These are phyloP conservation scores for Spergularia azorica DNA, from an alignment of 179 eudicot genomes.

Conservation along the genomic window DNA sequence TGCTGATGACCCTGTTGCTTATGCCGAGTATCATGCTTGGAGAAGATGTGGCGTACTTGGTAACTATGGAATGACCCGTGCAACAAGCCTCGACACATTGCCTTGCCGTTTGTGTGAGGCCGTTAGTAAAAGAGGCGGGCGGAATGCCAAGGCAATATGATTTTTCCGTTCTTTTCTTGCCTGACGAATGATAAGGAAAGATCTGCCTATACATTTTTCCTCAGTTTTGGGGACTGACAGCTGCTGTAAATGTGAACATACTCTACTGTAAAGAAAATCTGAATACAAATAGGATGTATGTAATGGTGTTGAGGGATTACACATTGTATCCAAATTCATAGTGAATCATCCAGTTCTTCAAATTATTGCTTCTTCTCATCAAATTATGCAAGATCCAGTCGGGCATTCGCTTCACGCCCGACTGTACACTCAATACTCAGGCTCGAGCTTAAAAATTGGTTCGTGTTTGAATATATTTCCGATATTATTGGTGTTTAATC, in stretches of 20 bases:
- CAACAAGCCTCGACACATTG: conserved; percentile 75
- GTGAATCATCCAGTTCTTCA: neutral
- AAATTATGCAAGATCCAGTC: too few species aligned
- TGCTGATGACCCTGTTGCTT: conserved; percentile 79
- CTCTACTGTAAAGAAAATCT: neutral
- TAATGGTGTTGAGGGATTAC: conserved; percentile 6
- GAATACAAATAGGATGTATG: conserved; percentile 18
- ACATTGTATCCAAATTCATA: neutral
- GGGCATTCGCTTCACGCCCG: too few species aligned
- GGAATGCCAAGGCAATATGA: conserved; percentile 44
- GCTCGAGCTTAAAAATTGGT: too few species aligned
- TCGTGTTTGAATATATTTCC: too few species aligned
- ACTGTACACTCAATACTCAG: too few species aligned
- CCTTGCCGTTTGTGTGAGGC: conserved; percentile 88
- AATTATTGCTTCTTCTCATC: too few species aligned
- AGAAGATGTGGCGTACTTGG: conserved; percentile 93
- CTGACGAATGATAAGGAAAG: too few species aligned
- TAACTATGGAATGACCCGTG: conserved; percentile 66
- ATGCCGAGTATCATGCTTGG: conserved; percentile 97
- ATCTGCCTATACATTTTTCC: neutral
- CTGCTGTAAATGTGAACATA: conserved; percentile 27
- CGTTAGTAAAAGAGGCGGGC: conserved; percentile 76
- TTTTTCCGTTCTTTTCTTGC: neutral
- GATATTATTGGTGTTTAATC: too few species aligned
- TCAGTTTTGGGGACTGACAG: conserved; percentile 7